phyloP scores from a whole-genome alignment of 1,284 basidiomycete genomes.

The Trametes versicolor region DNA sequence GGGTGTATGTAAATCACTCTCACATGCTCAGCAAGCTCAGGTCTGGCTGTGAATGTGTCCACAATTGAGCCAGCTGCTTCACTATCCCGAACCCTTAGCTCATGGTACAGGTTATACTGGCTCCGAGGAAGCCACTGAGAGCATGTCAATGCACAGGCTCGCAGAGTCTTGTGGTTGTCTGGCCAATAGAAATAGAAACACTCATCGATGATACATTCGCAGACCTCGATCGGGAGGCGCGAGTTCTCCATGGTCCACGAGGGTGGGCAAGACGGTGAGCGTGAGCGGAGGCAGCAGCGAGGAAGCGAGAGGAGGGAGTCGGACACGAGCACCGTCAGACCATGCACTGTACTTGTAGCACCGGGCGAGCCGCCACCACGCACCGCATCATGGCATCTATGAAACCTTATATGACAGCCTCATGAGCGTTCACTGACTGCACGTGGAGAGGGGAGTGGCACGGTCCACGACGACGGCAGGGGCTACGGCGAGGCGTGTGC shows the following conservation, averaged over 20 bases:
- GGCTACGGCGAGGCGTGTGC: too few species aligned
- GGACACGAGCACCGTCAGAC: background rate
- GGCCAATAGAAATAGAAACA: background rate
- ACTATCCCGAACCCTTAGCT: background rate
- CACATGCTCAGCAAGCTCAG: background rate
- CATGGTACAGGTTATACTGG: background rate
- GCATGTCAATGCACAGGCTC: background rate
- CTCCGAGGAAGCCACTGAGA: too few species aligned
- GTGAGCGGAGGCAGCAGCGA: background rate
- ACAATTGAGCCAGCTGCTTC: background rate
- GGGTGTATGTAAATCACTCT: too few species aligned
- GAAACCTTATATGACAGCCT: background rate
- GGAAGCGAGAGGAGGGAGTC: background rate
- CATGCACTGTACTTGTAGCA: background rate
- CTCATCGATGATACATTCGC: too few species aligned
- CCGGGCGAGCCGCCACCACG: background rate
- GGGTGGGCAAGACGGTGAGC: background rate
- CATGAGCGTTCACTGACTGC: too few species aligned
- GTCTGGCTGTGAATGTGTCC: background rate
- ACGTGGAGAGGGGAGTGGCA: too few species aligned
- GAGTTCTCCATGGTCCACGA: background rate
- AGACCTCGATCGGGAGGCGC: conserved; percentile 1
- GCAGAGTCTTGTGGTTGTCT: background rate
- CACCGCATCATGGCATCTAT: background rate
- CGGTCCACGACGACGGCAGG: too few species aligned